Evolutionary conservation across 129 eudicot genomes (phyloP).

Genomic region (Centella asiatica): DNA sequence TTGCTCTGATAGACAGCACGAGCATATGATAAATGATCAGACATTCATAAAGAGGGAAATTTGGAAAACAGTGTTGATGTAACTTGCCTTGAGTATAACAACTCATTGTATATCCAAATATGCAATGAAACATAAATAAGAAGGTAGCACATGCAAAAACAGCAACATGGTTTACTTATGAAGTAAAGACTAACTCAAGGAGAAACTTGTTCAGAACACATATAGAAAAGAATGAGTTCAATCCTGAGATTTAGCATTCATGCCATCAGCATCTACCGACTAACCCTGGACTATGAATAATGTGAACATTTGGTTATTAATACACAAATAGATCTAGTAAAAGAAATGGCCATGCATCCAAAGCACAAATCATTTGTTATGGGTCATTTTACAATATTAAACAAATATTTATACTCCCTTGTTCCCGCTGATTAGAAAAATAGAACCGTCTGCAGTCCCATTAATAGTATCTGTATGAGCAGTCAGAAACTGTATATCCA

Average conservation of each 20-base stretch:
- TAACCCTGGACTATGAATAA: background rate
- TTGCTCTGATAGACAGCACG: constrained; percentile 71
- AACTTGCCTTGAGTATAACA: background rate
- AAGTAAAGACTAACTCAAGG: constrained; percentile 1
- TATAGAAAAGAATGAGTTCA: background rate
- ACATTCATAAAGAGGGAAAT: constrained; percentile 1
- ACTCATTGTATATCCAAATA: background rate
- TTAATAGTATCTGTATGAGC: too few species aligned
- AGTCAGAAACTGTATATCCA: too few species aligned
- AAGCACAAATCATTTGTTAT: too few species aligned
- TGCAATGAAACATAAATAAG: background rate
- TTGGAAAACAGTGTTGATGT: background rate
- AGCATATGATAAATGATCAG: constrained; percentile 17
- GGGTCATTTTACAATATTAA: too few species aligned
- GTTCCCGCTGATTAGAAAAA: too few species aligned
- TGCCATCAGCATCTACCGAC: background rate
- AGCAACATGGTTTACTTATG: background rate
- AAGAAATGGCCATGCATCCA: background rate
- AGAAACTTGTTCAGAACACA: background rate
- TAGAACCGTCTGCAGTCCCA: too few species aligned
- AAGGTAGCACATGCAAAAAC: constrained; percentile 3
- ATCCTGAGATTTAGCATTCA: background rate
- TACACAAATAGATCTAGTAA: background rate
- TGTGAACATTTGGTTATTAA: background rate
- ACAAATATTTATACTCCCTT: too few species aligned